Conservation (phyloP, 805 yeast genomes). For the Kuraishia molischiana region DNA sequence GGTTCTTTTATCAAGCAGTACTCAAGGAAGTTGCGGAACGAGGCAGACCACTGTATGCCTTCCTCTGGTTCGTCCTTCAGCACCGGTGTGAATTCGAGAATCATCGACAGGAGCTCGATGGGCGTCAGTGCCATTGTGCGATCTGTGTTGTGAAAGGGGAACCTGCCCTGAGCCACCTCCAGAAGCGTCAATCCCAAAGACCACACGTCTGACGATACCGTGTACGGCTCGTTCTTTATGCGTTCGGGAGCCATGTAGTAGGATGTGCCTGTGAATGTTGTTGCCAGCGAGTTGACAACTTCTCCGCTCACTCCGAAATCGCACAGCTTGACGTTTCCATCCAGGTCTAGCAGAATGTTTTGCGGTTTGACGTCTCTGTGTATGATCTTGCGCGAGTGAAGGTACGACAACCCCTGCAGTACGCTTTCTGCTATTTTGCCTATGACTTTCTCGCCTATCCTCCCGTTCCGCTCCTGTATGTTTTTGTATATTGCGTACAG, state of each 20-base stretch:
- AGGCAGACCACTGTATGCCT: slow-evolving; percentile 70
- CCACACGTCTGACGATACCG: slow-evolving; percentile 96
- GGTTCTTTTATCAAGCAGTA: slow-evolving; percentile 78
- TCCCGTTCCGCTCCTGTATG: slow-evolving; percentile 63
- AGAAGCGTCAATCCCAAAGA: slow-evolving; percentile 84
- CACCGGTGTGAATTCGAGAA: slow-evolving; percentile 74
- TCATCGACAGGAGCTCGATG: slow-evolving; percentile 74
- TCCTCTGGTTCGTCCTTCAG: slow-evolving; percentile 68
- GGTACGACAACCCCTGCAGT: slow-evolving; percentile 72
- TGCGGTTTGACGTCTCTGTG: slow-evolving; percentile 97
- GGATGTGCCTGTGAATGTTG: slow-evolving; percentile 95
- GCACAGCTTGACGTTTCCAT: slow-evolving; percentile 85
- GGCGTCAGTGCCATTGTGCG: slow-evolving; percentile 58
- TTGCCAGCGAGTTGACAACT: slow-evolving; percentile 89
- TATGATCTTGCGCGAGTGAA: slow-evolving; percentile 80
- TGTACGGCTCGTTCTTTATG: slow-evolving; percentile 90
- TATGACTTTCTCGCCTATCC: slow-evolving; percentile 87
- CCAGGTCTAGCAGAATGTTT: slow-evolving; percentile 65
- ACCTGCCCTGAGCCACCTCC: slow-evolving; percentile 89
- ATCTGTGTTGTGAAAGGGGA: slow-evolving; percentile 52
- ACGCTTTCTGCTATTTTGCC: slow-evolving; percentile 89
- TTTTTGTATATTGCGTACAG: slow-evolving; percentile 84
- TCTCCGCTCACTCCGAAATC: slow-evolving; percentile 98
- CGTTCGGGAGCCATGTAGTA: slow-evolving; percentile 99
- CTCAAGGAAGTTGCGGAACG: slow-evolving; percentile 74